Percentiles rank a stretch among this genome's conserved stretches.
Evolutionary conservation across 805 yeast species (phyloP).

Genomic region (Metschnikowia orientalis): DNA sequence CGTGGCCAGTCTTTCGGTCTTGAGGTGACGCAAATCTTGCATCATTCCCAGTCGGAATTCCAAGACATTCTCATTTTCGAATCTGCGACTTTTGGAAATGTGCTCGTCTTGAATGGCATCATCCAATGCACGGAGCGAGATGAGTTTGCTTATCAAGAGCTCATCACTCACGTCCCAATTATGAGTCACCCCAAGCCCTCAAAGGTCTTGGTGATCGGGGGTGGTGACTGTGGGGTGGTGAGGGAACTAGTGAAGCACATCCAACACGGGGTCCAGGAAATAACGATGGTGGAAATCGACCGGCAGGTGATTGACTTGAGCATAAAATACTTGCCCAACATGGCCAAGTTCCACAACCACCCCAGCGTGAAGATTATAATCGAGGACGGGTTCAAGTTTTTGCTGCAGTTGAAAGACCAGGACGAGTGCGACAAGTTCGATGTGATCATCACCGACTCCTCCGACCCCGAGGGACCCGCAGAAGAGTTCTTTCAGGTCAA

Average conservation of each 20-base stretch:
- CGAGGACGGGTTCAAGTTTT: slow-evolving; percentile 79
- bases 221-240: slow-evolving; percentile 94
- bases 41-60: slow-evolving; percentile 61
- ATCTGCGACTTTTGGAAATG: slow-evolving; percentile 77
- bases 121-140: slow-evolving; percentile 90
- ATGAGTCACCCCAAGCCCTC: slow-evolving; percentile 73
- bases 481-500: slow-evolving; percentile 77
- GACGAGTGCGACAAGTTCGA: slow-evolving; percentile 54
- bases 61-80: slow-evolving; percentile 82
- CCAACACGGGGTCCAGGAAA: slow-evolving; percentile 44
- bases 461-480: slow-evolving; percentile 96
- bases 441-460: slow-evolving; percentile 84
- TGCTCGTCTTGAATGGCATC: slow-evolving; percentile 82
- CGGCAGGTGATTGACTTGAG: slow-evolving; percentile 71
- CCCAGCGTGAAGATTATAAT: slow-evolving; percentile 63
- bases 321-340: slow-evolving; percentile 66
- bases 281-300: slow-evolving; percentile 86
- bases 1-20: slow-evolving; percentile 85
- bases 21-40: slow-evolving; percentile 58
- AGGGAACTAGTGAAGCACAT: slow-evolving; percentile 80
- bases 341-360: slow-evolving; percentile 65
- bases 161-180: slow-evolving; percentile 80
- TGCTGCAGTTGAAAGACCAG: slow-evolving; percentile 34
- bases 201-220: slow-evolving; percentile 83
- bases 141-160: slow-evolving; percentile 91